Evolutionary conservation across 768 basidiomycete species (phyloP).

Genomic region (Amanita exitialis): DNA sequence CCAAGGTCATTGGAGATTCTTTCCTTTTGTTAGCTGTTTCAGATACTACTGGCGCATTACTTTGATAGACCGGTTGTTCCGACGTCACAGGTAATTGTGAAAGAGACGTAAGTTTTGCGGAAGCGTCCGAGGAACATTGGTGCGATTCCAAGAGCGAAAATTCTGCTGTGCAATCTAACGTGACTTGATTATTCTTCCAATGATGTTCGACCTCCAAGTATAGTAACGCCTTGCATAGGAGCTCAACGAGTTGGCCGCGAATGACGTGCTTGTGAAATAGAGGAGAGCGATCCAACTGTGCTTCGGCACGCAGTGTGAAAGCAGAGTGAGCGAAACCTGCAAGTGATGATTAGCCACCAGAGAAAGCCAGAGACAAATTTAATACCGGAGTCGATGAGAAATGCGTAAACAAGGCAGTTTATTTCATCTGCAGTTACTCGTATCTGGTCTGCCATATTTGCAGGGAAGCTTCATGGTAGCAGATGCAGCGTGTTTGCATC

Average conservation of each 20-base stretch:
- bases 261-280: conserved; percentile 65
- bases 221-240: conserved; percentile 70
- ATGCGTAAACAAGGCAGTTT: conserved; percentile 79
- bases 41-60: conserved; percentile 12
- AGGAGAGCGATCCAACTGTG: conserved; percentile 58
- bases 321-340: conserved; percentile 76
- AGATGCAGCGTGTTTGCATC: neutral
- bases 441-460: conserved; percentile 23
- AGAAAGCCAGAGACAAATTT: neutral
- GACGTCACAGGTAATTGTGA: conserved; percentile 9
- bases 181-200: conserved; percentile 56
- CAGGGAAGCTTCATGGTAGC: neutral
- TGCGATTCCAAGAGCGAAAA: conserved; percentile 75
- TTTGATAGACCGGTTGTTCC: neutral
- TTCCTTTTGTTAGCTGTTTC: conserved; percentile 38
- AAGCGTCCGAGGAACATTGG: conserved; percentile 48
- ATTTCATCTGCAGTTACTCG: conserved; percentile 74
- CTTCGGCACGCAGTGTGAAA: conserved; percentile 70
- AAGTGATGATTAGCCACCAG: conserved; percentile 7
- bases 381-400: conserved; percentile 73
- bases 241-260: conserved; percentile 73
- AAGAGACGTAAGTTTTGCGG: conserved; percentile 10
- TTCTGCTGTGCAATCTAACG: conserved; percentile 52
- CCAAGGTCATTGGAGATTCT: conserved; percentile 34
- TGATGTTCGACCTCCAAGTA: conserved; percentile 81